Conservation (phyloP, 2,329 filamentous ascomycete species). For the Aspergillus pseudoglaucus region DNA sequence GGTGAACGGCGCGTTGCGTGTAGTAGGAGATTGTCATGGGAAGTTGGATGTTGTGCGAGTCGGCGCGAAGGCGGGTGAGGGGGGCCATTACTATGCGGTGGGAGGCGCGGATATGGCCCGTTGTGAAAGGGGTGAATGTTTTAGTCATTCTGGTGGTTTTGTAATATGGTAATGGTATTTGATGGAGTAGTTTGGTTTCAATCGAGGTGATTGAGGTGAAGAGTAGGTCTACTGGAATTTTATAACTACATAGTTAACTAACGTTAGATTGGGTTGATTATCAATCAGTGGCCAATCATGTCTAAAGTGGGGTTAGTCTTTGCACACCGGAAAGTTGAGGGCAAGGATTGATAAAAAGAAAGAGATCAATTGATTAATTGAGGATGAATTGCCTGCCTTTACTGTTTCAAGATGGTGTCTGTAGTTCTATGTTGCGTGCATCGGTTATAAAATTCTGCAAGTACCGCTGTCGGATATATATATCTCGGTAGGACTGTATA, state of each 20-base stretch:
- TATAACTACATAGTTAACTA: background rate
- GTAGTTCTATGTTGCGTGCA: too few species aligned
- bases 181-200: background rate
- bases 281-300: background rate
- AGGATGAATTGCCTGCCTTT: too few species aligned
- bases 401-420: too few species aligned
- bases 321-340: too few species aligned
- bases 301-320: too few species aligned
- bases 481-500: too few species aligned
- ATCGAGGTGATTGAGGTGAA: background rate
- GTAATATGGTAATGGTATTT: background rate
- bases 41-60: conserved; percentile 40
- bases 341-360: too few species aligned
- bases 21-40: conserved; percentile 45
- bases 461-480: too few species aligned
- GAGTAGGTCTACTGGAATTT: too few species aligned
- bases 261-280: background rate
- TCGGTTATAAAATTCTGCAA: too few species aligned
- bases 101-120: conserved; percentile 33
- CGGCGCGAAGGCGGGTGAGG: conserved; percentile 45
- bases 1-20: conserved; percentile 42
- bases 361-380: too few species aligned
- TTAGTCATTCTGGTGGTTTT: background rate
- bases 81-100: conserved; percentile 49
- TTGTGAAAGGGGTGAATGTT: conserved; percentile 21